phyloP scores from a whole-genome alignment of 2,329 filamentous ascomycete species.

The Colletotrichum chrysophilum region DNA sequence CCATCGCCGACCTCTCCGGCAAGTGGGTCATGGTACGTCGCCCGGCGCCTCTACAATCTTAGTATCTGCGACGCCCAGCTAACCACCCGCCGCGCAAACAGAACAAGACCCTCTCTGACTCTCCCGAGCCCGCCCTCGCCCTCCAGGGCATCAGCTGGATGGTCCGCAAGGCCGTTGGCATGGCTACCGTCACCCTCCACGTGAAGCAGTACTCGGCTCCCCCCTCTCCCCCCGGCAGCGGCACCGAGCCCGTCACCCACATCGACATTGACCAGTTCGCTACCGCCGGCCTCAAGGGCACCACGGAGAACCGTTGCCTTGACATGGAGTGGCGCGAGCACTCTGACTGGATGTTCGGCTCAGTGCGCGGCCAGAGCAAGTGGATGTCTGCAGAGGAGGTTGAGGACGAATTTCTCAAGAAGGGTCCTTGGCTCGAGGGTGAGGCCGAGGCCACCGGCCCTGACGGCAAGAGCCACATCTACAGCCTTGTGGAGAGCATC shows the following conservation, averaged over 20 bases:
- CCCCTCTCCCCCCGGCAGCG: conserved; percentile 43
- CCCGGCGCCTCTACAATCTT: background rate
- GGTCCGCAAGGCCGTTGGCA: conserved; percentile 72
- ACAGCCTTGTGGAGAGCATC: conserved; percentile 64
- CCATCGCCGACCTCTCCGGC: conserved; percentile 70
- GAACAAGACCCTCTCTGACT: conserved; percentile 79
- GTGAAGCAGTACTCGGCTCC: conserved; percentile 59
- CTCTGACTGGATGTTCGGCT: conserved; percentile 81
- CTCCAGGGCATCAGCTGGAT: conserved; percentile 78
- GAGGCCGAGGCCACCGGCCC: conserved; percentile 54
- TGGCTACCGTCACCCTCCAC: conserved; percentile 72
- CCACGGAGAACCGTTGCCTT: conserved; percentile 57
- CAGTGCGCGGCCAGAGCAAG: conserved; percentile 64
- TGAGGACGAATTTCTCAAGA: conserved; percentile 60
- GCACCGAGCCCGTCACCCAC: conserved; percentile 53
- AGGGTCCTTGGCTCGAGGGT: conserved; percentile 63
- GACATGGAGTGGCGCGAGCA: conserved; percentile 65
- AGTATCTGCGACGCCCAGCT: background rate
- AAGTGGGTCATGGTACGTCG: conserved; percentile 70
- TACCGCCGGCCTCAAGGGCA: conserved; percentile 75
- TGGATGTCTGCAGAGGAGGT: conserved; percentile 54
- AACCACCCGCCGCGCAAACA: conserved; percentile 35
- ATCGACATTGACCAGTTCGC: conserved; percentile 76
- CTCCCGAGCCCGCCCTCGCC: conserved; percentile 69
- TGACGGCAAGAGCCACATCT: conserved; percentile 67